Evolutionary conservation across 768 basidiomycete species (phyloP), one percentile per base, ranked within the genome.

Genomic region (Paxillus involutus): DNA sequence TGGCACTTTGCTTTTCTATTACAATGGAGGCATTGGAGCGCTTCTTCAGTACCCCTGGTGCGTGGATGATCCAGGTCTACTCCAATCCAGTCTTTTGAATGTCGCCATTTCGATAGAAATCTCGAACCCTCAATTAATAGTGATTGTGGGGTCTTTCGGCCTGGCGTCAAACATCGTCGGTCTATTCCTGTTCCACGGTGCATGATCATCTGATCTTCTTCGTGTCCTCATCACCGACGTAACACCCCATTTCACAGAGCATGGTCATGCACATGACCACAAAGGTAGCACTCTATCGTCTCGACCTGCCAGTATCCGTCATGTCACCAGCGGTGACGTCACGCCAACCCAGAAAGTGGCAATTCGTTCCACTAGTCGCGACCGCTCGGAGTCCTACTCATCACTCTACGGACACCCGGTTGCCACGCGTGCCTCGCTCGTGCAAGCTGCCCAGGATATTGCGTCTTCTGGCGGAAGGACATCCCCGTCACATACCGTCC

Each of bases 1-100:
- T 98, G 41, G 97, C 97, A 0, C 82, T 98, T 0, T 99, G 97
- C 73, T 94, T 98, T 73, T 94, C 94, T 6, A 98, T 99, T 59
- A 86, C 82, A 44, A 75, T 98, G 61, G 96, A 99, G 68, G 95
- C 97, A 6, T 72, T 98, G 44, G 85, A 91, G 58, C 83, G 97
- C 39, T 93, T 98, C 76, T 90, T 98, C 75, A 81, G 77, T 55
- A 84, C 85, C 5, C 88, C 89, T 59, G 91, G 94, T 89, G 29
- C 17, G 56, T 36, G 39, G 19, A n/a, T 13, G 4, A 11, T 14
- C n/a, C 14, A 17, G 17, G 16, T 44, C 49, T 61, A 35, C 53
- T 19, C 0, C 45, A 46, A 50, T 13, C 32, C 56, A 52, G 49
- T 42, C 57, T 47, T 3, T 40, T 36, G 37, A 49, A n/a, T 21